Evolutionary conservation across 345 rosid species (phyloP).

Genomic region (Eucalyptus tenuipes): DNA sequence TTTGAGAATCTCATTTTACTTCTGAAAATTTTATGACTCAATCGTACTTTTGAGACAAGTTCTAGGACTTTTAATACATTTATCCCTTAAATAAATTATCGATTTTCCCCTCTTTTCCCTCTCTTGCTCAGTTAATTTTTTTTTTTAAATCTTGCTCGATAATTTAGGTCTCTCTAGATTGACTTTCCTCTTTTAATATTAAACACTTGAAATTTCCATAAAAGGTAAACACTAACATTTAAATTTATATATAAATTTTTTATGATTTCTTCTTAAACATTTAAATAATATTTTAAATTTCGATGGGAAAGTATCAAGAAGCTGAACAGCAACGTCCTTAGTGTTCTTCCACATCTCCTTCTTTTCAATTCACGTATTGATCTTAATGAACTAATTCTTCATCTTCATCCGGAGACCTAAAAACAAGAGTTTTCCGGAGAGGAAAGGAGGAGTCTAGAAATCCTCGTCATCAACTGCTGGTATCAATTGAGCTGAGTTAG

Average conservation of each 20-base stretch:
- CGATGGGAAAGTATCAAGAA: background rate
- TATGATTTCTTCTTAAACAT: background rate
- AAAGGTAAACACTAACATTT: rapidly evolving
- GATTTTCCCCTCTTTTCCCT: background rate
- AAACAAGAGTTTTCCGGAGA: background rate
- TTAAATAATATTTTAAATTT: background rate
- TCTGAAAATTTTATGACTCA: rapidly evolving
- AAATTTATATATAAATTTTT: background rate
- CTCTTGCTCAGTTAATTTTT: too few species aligned
- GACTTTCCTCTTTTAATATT: background rate
- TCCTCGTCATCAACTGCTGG: background rate
- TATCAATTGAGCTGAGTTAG: background rate
- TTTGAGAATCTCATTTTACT: too few species aligned
- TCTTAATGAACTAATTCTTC: background rate
- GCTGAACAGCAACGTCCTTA: rapidly evolving
- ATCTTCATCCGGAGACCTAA: background rate
- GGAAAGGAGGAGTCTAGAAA: background rate
- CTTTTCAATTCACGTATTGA: background rate
- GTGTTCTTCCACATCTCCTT: background rate
- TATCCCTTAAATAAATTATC: background rate
- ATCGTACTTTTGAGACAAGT: rapidly evolving
- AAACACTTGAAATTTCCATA: background rate
- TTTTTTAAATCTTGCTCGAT: background rate
- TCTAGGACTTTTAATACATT: too few species aligned
- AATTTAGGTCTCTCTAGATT: background rate